Base-by-base conservation (phyloP, 768 basidiomycete species). In the Leccinum incarnatum region DNA sequence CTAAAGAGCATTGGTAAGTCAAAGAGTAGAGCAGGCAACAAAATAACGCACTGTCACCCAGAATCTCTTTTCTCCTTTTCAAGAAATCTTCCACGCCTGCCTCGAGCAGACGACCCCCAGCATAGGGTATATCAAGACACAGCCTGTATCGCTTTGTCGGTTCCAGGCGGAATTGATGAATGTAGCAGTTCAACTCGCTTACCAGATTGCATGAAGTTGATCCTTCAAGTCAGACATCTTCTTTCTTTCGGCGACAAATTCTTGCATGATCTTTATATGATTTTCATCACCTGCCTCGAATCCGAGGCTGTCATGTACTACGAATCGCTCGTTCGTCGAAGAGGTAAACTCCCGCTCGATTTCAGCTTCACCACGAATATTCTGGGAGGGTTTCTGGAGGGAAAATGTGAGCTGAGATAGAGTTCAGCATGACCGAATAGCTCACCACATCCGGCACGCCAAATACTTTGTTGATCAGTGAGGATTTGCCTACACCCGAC, bases 281-380 rank as follows among this genome's bases (percentile, higher is more conserved):
- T 2, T 2, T 42, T 50, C 34, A 23, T 65, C 64, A 8, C 19
- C 64, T 19, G 60, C 48, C 32, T 66, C 63, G 15, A 64, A 64
- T 1, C 63, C 63, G 4, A 65, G 59, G 46, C 63, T 64, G 7
- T 64, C 64, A 11, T 65, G 64, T 21, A 66, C 51, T 15, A 65
- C 64, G 14, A 65, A 55, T 51, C 60, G 56, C 5, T 54, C 27
- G 37, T 65, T 65, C 25, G n/a, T 48, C 10, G 54, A 27, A n/a
- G 64, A 66, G 15, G 32, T 5, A 42, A 66, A 65, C 45, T 66
- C 64, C 5, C 3, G 40, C 8, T 63, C 37, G n/a, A 65, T 66
- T 11, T 67, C 4, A 19, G 61, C 55, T 15, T 0, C 7, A 14
- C 65, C 61, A 21, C 64, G 65, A 19, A 0, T 3, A 15, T 0